A percentile compares a stretch with the other conserved stretches of the same genome.
These are phyloP conservation scores for Calvatia gigantea DNA, from an alignment of 768 basidiomycete genomes.

Conservation along the genomic window DNA sequence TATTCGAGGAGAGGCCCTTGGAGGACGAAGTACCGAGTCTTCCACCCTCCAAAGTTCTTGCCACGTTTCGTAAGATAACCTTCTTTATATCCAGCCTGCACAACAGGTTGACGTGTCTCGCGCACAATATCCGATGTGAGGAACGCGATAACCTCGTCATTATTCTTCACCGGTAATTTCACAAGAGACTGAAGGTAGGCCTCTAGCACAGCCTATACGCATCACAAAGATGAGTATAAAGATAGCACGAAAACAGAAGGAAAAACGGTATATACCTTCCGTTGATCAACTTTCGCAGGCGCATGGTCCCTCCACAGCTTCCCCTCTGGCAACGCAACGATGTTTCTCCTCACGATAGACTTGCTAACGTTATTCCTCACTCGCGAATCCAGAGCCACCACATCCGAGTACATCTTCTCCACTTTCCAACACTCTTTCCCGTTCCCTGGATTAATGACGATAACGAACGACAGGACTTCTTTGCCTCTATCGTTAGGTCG, in stretches of 20 bases:
- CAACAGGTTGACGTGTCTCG: conserved; percentile 70
- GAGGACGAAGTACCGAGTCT: conserved; percentile 91
- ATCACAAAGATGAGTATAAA: neutral
- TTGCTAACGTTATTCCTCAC: conserved; percentile 67
- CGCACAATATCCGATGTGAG: conserved; percentile 87
- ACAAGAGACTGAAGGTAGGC: conserved; percentile 84
- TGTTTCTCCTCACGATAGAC: conserved; percentile 71
- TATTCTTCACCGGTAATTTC: conserved; percentile 78
- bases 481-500: conserved; percentile 87
- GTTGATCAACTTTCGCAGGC: conserved; percentile 92
- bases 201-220: conserved; percentile 68
- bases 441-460: conserved; percentile 67
- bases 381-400: conserved; percentile 80
- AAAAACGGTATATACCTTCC: conserved; percentile 61
- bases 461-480: conserved; percentile 87
- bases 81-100: conserved; percentile 84
- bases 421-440: conserved; percentile 78
- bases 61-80: conserved; percentile 95
- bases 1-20: conserved; percentile 91
- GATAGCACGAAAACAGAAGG: conserved; percentile 5
- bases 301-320: conserved; percentile 97
- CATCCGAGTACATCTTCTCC: conserved; percentile 93
- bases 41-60: conserved; percentile 98
- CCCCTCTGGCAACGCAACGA: conserved; percentile 83
- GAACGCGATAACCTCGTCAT: conserved; percentile 88